A percentile compares a stretch with the other conserved stretches of the same genome.
phyloP scores from a whole-genome alignment of 106 monocot species.

The Hemerocallis citrina region DNA sequence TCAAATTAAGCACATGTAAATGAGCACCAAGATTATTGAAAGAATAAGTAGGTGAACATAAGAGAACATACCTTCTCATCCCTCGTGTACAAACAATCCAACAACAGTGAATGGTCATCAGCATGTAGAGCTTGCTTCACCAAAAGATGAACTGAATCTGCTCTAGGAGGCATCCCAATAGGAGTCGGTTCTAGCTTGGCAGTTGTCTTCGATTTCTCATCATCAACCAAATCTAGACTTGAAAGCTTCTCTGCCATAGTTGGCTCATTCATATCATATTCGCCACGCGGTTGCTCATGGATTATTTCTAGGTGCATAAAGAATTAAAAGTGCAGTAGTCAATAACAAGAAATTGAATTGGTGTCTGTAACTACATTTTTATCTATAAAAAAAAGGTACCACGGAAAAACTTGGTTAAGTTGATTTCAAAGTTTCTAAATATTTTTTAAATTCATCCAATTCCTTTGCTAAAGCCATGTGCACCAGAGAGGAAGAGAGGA shows the following conservation, averaged over 20 bases:
- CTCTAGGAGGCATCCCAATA: conserved; percentile 37
- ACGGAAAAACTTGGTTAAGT: too few relatives aligned
- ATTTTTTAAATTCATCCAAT: too few relatives aligned
- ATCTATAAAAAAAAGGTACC: too few relatives aligned
- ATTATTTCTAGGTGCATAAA: neutral
- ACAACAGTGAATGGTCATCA: conserved; percentile 52
- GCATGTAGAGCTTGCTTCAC: conserved; percentile 75
- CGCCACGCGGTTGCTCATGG: neutral
- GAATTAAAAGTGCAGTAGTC: too few relatives aligned
- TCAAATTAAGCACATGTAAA: too few relatives aligned
- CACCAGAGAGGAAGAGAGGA: too few relatives aligned
- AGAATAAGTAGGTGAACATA: too few relatives aligned
- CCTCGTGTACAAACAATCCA: conserved; percentile 54
- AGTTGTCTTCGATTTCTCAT: conserved; percentile 1
- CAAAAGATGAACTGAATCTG: conserved; percentile 70
- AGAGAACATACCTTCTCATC: conserved; percentile 44
- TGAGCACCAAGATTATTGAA: too few relatives aligned
- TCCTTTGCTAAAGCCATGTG: too few relatives aligned
- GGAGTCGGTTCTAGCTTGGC: conserved; percentile 11
- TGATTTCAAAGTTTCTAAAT: too few relatives aligned
- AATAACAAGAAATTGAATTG: too few relatives aligned
- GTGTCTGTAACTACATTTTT: neutral
- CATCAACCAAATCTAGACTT: conserved; percentile 24
- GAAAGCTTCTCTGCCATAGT: conserved; percentile 72
- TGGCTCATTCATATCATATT: conserved; percentile 38